A percentile compares a stretch with the other conserved stretches of the same genome.
These are phyloP conservation scores for Yarrowia bubula DNA, from an alignment of 805 yeast species.

Conservation along the genomic window DNA sequence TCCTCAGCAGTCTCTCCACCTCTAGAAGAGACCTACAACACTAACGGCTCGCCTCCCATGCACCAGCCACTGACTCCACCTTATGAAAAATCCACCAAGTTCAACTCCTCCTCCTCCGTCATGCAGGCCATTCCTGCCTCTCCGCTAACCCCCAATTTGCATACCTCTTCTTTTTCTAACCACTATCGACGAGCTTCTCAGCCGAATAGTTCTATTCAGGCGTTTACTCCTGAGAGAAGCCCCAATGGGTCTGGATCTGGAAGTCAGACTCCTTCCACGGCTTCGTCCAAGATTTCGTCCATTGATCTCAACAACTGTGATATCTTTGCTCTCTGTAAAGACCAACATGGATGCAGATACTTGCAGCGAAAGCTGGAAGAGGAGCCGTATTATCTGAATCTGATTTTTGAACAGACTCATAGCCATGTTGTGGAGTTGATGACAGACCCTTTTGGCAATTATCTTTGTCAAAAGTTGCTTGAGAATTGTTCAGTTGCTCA, in stretches of 20 bases:
- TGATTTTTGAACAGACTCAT: constrained; percentile 78
- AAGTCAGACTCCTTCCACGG: constrained; percentile 30
- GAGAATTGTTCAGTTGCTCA: constrained; percentile 72
- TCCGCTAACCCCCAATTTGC: constrained; percentile 27
- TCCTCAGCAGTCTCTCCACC: not conserved
- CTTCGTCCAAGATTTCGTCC: constrained; percentile 42
- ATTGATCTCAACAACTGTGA: constrained; percentile 53
- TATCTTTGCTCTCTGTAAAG: constrained; percentile 80
- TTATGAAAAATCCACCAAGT: constrained; percentile 19
- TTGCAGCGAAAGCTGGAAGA: constrained; percentile 81
- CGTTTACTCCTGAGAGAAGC: constrained; percentile 9
- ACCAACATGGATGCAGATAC: constrained; percentile 95
- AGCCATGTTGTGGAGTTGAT: constrained; percentile 79
- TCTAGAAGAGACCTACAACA: constrained; percentile 1
- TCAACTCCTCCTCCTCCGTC: not conserved
- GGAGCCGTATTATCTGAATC: constrained; percentile 38
- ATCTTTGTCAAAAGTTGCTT: constrained; percentile 83
- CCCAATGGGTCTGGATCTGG: constrained; percentile 17
- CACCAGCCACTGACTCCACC: constrained; percentile 29
- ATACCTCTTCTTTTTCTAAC: not conserved
- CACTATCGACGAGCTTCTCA: constrained; percentile 11
- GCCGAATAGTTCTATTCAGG: constrained; percentile 22
- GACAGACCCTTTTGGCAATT: constrained; percentile 93
- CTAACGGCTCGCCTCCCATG: constrained; percentile 18
- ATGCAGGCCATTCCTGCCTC: constrained; percentile 28